Conservation (phyloP, 2,329 filamentous ascomycete genomes). For the Botrytis hyacinthi region DNA sequence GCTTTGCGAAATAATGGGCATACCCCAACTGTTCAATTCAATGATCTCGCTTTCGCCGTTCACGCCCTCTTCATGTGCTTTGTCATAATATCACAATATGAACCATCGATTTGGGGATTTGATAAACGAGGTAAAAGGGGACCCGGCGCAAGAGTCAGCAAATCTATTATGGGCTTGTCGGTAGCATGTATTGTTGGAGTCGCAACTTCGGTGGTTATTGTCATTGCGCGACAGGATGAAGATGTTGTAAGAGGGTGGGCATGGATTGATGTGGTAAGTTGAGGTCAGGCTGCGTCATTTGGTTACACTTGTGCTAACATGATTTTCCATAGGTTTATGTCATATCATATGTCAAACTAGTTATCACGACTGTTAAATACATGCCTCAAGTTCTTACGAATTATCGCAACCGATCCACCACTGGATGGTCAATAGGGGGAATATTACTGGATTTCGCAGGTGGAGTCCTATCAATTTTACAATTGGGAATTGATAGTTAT, state of each 20-base stretch:
- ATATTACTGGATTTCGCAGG: constrained; percentile 83
- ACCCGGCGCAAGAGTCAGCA: constrained; percentile 56
- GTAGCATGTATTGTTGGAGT: constrained; percentile 63
- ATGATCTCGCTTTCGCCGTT: constrained; percentile 84
- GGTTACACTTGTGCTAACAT: not conserved
- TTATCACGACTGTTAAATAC: constrained; percentile 90
- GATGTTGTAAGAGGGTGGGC: constrained; percentile 53
- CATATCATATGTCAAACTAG: constrained; percentile 83
- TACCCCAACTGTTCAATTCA: constrained; percentile 80
- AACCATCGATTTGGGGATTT: constrained; percentile 72
- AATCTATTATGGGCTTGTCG: constrained; percentile 65
- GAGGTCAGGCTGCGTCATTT: not conserved
- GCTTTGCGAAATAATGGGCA: constrained; percentile 72
- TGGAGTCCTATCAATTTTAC: constrained; percentile 75
- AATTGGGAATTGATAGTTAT: constrained; percentile 82
- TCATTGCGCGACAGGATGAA: constrained; percentile 40
- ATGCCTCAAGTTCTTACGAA: constrained; percentile 83
- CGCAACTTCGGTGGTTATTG: constrained; percentile 48
- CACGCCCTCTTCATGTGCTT: constrained; percentile 74
- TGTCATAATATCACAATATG: constrained; percentile 76
- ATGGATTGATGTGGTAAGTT: constrained; percentile 55
- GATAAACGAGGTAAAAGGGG: constrained; percentile 49
- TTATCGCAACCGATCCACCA: constrained; percentile 78
- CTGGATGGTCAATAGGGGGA: constrained; percentile 82
- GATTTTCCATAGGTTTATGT: constrained; percentile 49